phyloP scores from a whole-genome alignment of 257 asterid species.

The Parsonsia alboflavescens region DNA sequence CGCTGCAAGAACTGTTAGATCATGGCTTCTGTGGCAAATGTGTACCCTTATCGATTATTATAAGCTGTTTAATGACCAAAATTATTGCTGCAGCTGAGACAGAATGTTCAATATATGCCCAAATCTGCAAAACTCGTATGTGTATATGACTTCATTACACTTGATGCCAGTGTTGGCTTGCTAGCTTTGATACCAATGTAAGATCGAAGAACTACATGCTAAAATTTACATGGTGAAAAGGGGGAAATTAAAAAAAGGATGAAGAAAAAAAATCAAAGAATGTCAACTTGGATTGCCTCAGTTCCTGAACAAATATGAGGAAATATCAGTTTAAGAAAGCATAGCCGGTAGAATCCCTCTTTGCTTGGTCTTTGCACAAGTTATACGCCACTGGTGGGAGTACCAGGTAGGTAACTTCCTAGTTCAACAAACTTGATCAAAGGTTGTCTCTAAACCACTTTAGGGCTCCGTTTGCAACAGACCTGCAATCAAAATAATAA shows the following conservation, averaged over 20 bases:
- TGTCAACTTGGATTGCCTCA: conserved; percentile 5
- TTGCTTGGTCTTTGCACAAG: not conserved
- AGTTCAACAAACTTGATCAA: conserved; percentile 2
- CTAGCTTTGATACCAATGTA: not conserved
- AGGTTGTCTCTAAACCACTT: conserved; percentile 78
- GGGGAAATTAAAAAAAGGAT: too few relatives aligned
- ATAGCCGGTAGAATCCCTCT: conserved; percentile 2
- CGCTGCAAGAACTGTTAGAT: not conserved
- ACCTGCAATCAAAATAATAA: conserved; percentile 38
- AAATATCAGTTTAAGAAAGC: not conserved
- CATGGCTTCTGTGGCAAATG: not conserved
- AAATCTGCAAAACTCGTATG: not conserved
- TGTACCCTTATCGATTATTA: not conserved
- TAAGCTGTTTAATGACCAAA: not conserved
- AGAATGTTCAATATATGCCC: not conserved
- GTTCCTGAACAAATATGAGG: conserved; percentile 5
- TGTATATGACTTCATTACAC: not conserved
- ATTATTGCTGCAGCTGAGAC: not conserved
- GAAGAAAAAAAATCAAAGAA: conserved; percentile 6
- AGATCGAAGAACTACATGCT: not conserved
- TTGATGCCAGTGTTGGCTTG: not conserved
- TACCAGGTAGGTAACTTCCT: not conserved
- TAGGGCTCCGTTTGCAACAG: conserved; percentile 59
- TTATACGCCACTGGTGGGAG: not conserved
- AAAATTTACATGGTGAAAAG: conserved; percentile 8